phyloP scores from a whole-genome alignment of 805 yeast genomes.

The Peterozyma xylosa region DNA sequence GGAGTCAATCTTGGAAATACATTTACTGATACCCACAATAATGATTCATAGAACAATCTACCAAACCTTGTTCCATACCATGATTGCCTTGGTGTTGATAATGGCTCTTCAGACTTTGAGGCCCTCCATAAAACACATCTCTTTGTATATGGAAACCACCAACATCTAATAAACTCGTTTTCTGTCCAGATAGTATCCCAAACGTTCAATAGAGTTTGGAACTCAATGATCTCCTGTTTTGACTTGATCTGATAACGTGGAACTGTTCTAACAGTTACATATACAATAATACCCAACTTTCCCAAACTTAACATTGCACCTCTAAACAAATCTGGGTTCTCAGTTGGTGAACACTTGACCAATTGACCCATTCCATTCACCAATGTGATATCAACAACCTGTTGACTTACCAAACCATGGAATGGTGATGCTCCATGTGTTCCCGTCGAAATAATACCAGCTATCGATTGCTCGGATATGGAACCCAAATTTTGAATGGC shows the following conservation, averaged over 20 bases:
- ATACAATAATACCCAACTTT: slow-evolving; percentile 81
- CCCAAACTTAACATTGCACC: slow-evolving; percentile 87
- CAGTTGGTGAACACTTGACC: slow-evolving; percentile 56
- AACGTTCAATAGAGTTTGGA: slow-evolving; percentile 59
- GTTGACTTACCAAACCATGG: slow-evolving; percentile 87
- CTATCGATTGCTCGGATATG: slow-evolving; percentile 86
- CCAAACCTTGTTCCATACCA: slow-evolving; percentile 86
- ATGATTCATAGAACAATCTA: slow-evolving; percentile 68
- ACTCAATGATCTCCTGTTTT: slow-evolving; percentile 72
- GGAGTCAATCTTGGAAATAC: slow-evolving; percentile 76
- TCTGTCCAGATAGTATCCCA: slow-evolving; percentile 84
- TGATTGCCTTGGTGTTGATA: slow-evolving; percentile 57
- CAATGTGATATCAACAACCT: slow-evolving; percentile 69
- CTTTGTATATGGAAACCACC: slow-evolving; percentile 96
- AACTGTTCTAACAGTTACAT: slow-evolving; percentile 77
- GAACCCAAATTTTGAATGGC: slow-evolving; percentile 92
- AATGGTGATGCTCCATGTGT: slow-evolving; percentile 94
- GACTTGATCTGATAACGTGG: slow-evolving; percentile 80
- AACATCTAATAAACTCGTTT: slow-evolving; percentile 83
- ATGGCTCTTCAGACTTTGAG: slow-evolving; percentile 57
- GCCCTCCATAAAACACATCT: slow-evolving; percentile 92
- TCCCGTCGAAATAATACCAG: slow-evolving; percentile 95
- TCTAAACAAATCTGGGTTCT: slow-evolving; percentile 58
- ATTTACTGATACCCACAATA: slow-evolving; percentile 74
- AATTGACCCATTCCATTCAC: slow-evolving; percentile 72